These are phyloP conservation scores for Urostyla sp. DNA, from an alignment of 73 alveolate genomes.

Conservation along the genomic window DNA sequence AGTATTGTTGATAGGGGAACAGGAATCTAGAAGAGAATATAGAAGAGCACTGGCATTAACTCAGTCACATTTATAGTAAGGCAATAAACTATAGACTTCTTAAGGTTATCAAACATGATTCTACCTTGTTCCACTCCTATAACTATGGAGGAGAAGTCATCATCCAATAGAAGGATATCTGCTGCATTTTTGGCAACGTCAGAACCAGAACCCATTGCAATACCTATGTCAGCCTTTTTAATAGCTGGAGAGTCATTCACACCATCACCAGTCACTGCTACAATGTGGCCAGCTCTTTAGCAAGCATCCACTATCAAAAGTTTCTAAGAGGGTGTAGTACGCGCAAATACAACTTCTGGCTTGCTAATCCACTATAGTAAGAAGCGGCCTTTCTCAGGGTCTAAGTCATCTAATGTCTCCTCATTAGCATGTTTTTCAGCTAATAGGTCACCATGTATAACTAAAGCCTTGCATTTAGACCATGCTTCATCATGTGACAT, in stretches of 20 bases:
- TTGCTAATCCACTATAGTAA: constrained; percentile 86
- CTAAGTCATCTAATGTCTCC: constrained; percentile 77
- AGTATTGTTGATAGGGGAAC: constrained; percentile 85
- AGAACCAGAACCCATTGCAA: constrained; percentile 94
- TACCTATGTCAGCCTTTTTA: constrained; percentile 88
- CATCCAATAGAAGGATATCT: constrained; percentile 97
- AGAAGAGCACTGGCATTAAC: constrained; percentile 81
- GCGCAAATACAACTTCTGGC: constrained; percentile 90
- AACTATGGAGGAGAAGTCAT: constrained; percentile 97
- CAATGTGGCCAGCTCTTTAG: constrained; percentile 87
- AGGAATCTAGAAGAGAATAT: constrained; percentile 83
- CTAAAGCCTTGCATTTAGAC: constrained; percentile 73
- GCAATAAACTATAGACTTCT: constrained; percentile 83
- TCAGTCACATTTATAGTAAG: constrained; percentile 87
- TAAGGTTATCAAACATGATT: constrained; percentile 91
- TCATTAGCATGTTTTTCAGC: constrained; percentile 55
- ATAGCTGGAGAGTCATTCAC: constrained; percentile 97
- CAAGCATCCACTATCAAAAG: constrained; percentile 93
- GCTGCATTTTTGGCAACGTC: constrained; percentile 99
- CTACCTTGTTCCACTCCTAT: constrained; percentile 98
- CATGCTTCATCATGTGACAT: constrained; percentile 75
- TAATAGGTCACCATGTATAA: constrained; percentile 86
- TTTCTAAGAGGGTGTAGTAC: constrained; percentile 94
- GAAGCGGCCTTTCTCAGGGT: constrained; percentile 85
- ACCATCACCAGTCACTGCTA: constrained; percentile 96